A percentile compares a stretch with the other conserved stretches of the same genome.
phyloP scores from a whole-genome alignment of 2,329 filamentous ascomycete genomes.

The Ascomycota sp. region DNA sequence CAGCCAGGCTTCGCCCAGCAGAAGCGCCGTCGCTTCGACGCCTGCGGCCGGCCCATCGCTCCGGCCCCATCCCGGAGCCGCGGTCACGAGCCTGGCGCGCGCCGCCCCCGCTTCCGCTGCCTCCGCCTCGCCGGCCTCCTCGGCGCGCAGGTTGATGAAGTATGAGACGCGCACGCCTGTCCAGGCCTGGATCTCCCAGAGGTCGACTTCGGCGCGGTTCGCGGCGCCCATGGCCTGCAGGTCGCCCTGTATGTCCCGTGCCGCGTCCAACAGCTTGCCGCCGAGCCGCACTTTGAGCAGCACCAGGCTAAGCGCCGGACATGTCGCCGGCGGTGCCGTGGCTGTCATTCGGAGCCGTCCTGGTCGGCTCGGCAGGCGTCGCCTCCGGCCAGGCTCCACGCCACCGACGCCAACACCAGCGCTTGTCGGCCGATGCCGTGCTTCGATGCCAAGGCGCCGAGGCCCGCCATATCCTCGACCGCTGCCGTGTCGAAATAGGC shows the following conservation, averaged over 20 bases:
- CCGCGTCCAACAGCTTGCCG: conserved; percentile 24
- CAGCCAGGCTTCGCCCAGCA: no score
- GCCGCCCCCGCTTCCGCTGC: not conserved
- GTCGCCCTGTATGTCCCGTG: conserved; percentile 45
- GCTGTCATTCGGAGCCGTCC: no score
- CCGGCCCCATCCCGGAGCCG: not conserved
- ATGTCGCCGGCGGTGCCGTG: conserved; percentile 21
- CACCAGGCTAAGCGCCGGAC: conserved; percentile 62
- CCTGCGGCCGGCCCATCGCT: no score
- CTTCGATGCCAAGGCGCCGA: conserved; percentile 17
- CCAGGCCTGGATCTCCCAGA: conserved; percentile 58
- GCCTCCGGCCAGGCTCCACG: conserved; percentile 23
- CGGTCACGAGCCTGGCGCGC: not conserved
- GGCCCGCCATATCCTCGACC: conserved; percentile 14
- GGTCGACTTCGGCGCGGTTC: conserved; percentile 32
- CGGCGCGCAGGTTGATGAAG: conserved; percentile 64
- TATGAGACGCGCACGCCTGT: conserved; percentile 49
- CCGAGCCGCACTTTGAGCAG: conserved; percentile 37
- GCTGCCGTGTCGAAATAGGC: conserved; percentile 25
- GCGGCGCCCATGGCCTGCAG: conserved; percentile 35
- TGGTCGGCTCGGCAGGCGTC: no score
- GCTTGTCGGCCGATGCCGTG: conserved; percentile 49
- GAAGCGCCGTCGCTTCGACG: no score
- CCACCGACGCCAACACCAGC: conserved; percentile 53
- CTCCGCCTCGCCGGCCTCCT: conserved; percentile 13